A percentile compares a stretch with the other conserved stretches of the same genome.
Evolutionary conservation across 352 stramenopile genomes (phyloP).

Genomic region (Pythium guiyangense): DNA sequence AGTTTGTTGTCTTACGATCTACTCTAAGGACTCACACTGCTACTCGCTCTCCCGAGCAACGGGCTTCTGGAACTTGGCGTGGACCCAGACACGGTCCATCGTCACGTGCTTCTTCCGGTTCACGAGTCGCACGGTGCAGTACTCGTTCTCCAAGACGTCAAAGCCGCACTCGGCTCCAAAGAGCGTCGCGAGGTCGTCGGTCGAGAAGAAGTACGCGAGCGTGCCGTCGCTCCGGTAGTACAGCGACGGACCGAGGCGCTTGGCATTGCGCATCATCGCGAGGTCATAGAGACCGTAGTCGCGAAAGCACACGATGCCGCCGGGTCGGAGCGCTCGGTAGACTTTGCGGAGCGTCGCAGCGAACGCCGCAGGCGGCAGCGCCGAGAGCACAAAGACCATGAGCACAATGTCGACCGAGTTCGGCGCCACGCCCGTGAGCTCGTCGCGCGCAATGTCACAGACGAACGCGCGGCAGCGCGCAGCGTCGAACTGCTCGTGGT

Average conservation of each 20-base stretch:
- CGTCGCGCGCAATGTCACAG: constrained; percentile 59
- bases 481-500: constrained; percentile 41
- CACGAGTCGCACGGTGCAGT: constrained; percentile 66
- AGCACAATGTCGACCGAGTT: constrained; percentile 70
- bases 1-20: not conserved
- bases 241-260: constrained; percentile 46
- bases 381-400: constrained; percentile 83
- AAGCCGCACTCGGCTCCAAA: constrained; percentile 46
- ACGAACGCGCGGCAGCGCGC: constrained; percentile 64
- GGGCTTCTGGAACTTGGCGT: constrained; percentile 67
- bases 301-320: constrained; percentile 78
- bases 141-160: constrained; percentile 54
- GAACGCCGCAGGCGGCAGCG: constrained; percentile 54
- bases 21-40: not conserved
- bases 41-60: not conserved
- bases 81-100: constrained; percentile 82
- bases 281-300: constrained; percentile 88
- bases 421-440: constrained; percentile 32
- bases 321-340: constrained; percentile 40
- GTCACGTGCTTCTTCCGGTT: constrained; percentile 67
- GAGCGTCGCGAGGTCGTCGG: constrained; percentile 37
- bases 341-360: constrained; percentile 49
- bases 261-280: constrained; percentile 78
- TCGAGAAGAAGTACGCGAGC: constrained; percentile 77
- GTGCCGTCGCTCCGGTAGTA: constrained; percentile 79